These are phyloP conservation scores for Rubus parviflorus DNA, from an alignment of 306 rosid species.

Conservation along the genomic window DNA sequence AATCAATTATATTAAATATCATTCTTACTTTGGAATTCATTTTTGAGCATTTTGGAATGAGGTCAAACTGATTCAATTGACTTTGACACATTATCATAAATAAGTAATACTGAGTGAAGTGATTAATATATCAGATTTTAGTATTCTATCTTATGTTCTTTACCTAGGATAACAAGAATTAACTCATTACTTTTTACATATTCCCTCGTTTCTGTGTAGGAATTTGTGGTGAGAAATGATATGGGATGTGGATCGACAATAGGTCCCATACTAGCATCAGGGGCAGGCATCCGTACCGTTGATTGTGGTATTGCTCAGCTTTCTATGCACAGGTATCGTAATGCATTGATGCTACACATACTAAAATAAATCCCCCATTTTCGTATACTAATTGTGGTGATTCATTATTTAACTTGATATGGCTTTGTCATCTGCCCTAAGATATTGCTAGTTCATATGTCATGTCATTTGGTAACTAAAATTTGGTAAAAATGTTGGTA, in stretches of 20 bases:
- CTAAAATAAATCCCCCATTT: neutral
- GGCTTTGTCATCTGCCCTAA: neutral
- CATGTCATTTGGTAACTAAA: neutral
- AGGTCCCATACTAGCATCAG: constrained; percentile 96
- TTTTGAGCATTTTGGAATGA: constrained; percentile 12
- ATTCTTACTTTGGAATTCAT: neutral
- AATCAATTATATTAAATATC: neutral
- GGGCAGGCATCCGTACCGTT: constrained; percentile 89
- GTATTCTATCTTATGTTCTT: constrained; percentile 6
- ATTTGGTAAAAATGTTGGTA: neutral
- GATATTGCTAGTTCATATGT: neutral
- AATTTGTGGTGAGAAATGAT: constrained; percentile 93
- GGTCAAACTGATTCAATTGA: neutral
- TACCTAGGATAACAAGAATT: neutral
- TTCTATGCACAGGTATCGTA: constrained; percentile 93
- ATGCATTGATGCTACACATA: neutral
- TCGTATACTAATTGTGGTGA: neutral
- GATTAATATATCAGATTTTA: constrained; percentile 1
- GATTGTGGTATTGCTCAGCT: constrained; percentile 99
- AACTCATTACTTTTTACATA: neutral
- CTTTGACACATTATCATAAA: neutral
- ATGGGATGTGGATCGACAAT: constrained; percentile 99
- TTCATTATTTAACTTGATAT: neutral
- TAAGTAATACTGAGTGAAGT: neutral
- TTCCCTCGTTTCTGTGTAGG: constrained; percentile 41